Percentiles rank a stretch among this genome's conserved stretches.
Evolutionary conservation across 2,329 filamentous ascomycete genomes (phyloP).

Genomic region (Ophiostoma australiae): DNA sequence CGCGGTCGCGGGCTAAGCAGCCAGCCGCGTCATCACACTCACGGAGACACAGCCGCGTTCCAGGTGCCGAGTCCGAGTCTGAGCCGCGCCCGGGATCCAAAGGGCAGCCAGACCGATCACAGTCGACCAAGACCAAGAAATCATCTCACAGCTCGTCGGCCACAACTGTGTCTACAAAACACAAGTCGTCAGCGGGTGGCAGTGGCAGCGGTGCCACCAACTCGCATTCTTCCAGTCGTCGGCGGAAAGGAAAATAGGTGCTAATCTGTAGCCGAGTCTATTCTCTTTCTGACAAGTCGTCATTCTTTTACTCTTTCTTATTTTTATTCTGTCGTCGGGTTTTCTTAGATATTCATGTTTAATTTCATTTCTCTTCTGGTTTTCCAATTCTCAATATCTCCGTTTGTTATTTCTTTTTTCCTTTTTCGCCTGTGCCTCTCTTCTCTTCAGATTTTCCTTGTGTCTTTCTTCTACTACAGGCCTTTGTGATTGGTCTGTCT

Average conservation of each 20-base stretch:
- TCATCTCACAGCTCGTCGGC: slow-evolving; percentile 22
- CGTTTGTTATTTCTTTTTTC: not conserved
- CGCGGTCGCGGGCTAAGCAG: slow-evolving; percentile 25
- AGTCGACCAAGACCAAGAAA: slow-evolving; percentile 29
- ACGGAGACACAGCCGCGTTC: slow-evolving; percentile 36
- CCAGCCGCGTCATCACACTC: slow-evolving; percentile 3
- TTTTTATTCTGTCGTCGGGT: not conserved
- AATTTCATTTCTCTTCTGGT: not conserved
- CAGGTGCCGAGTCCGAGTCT: slow-evolving; percentile 28
- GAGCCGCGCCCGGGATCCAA: slow-evolving; percentile 25
- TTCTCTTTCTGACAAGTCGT: not conserved
- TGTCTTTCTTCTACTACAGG: not conserved
- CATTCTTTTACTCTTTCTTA: slow-evolving; percentile 12
- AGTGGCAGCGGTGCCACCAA: slow-evolving; percentile 14
- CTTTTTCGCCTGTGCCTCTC: not conserved
- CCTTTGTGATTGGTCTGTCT: slow-evolving; percentile 13
- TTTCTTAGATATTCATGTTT: slow-evolving; percentile 18
- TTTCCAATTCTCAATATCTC: not conserved
- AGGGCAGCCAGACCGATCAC: slow-evolving; percentile 21
- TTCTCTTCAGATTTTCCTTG: slow-evolving; percentile 2
- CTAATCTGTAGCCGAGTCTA: not conserved
- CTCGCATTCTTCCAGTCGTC: slow-evolving; percentile 21
- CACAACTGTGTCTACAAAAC: slow-evolving; percentile 18
- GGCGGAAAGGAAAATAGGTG: slow-evolving; percentile 24
- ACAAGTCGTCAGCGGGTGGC: slow-evolving; percentile 20